Percentiles rank a stretch among this genome's conserved stretches.
phyloP scores from a whole-genome alignment of 148 eudicot species.

The Rhododendron henanense region DNA sequence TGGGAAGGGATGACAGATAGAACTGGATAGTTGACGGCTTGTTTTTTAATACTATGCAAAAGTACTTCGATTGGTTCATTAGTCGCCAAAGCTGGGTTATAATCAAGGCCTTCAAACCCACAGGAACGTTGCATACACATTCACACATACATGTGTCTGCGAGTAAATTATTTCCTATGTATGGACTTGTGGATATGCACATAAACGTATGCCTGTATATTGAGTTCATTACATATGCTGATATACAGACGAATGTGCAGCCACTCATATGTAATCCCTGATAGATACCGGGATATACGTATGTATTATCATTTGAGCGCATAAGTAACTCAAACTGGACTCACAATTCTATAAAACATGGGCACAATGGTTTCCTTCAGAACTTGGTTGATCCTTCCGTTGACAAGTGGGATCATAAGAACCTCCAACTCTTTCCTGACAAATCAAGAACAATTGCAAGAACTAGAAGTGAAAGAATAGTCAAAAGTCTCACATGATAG shows the following conservation, averaged over 20 bases:
- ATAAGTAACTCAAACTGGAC: not conserved
- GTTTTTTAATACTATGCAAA: no score
- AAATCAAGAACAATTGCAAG: not conserved
- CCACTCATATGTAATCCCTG: not conserved
- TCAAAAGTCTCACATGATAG: not conserved
- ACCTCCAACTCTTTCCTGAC: not conserved
- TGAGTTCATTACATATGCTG: not conserved
- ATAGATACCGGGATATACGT: not conserved
- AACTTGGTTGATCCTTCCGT: not conserved
- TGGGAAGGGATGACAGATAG: no score
- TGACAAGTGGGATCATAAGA: not conserved
- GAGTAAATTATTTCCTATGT: no score
- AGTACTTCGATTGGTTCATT: no score
- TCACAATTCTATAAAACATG: not conserved
- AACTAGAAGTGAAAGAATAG: not conserved
- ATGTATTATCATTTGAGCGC: not conserved
- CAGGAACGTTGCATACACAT: not conserved
- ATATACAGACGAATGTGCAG: not conserved
- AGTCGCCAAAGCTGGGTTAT: no score
- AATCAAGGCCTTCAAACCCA: not conserved
- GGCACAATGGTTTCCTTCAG: not conserved
- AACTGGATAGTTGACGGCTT: no score
- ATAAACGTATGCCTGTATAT: not conserved
- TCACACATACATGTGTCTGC: not conserved
- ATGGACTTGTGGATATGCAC: no score